Evolutionary conservation across 305 asterid species (phyloP), one percentile per base, ranked within the genome.

Genomic region (Rubia tinctorum): DNA sequence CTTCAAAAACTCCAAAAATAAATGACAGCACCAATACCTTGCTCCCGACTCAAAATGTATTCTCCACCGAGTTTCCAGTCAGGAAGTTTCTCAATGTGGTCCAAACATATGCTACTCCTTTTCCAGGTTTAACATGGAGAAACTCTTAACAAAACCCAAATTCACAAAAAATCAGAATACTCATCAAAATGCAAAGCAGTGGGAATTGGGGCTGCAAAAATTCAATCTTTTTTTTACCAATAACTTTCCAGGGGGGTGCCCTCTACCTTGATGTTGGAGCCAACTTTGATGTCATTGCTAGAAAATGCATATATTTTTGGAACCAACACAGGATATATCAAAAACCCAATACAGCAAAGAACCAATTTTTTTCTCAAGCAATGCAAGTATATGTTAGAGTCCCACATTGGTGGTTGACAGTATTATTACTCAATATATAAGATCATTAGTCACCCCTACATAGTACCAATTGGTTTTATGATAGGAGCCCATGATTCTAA

Each of bases 91-190:
- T 86, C 81, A 94, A 60, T 2, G 97, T 94, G 63, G 96, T 95
- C 85, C 99, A 86, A 13, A 92, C 97, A 79, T 82, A 95, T 22
- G 99, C 98, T 39, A 98, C 99, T 59, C 98, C 98, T 79, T 95
- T 95, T 30, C 99, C 99, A 80, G 98, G 98, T 80, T 95, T 95
- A 62, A 95, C 98, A 79, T 92, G 99, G 76, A 92, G 96, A 82
- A 95, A 92, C 85, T 92, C 99, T 94, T 20, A 74, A 72, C 73
- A 49, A 82, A 64, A 65, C 23, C 45, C 68, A 30, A 65, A 65
- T 14, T 51, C 78, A 66, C 67, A 58, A 61, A 71, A 11, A 34
- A 7, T 45, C 25, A n/a, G 14, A 30, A 12, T 6, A 59, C 34
- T 58, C 34, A 58, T 51, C 60, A 18, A 23, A 10, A 59, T 59